phyloP scores from a whole-genome alignment of 176 grass and related monocot species.

The Poa pratensis region DNA sequence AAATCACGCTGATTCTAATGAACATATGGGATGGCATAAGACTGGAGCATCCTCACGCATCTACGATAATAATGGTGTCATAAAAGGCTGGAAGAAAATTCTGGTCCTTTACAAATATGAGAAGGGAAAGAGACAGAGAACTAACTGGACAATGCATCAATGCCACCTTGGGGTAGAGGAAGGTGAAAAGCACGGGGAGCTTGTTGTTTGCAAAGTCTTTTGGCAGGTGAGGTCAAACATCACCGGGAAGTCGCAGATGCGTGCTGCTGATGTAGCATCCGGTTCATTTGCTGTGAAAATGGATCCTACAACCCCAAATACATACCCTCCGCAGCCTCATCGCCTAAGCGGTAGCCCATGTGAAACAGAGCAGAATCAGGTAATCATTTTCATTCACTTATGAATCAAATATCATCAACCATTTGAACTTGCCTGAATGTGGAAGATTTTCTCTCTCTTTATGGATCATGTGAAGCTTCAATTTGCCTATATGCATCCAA shows the following conservation, averaged over 20 bases:
- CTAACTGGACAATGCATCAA: constrained; percentile 87
- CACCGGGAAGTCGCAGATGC: constrained; percentile 34
- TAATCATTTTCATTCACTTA: constrained; percentile 31
- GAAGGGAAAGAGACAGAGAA: constrained; percentile 39
- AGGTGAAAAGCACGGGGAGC: constrained; percentile 57
- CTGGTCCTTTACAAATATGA: constrained; percentile 68
- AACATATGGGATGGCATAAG: constrained; percentile 68
- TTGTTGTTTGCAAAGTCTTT: constrained; percentile 79
- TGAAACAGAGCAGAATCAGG: constrained; percentile 51
- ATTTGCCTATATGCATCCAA: neutral
- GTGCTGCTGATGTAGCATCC: neutral
- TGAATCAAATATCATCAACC: neutral
- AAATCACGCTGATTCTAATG: neutral
- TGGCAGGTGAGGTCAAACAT: constrained; percentile 46
- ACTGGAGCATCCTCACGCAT: constrained; percentile 64
- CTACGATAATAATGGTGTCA: constrained; percentile 53
- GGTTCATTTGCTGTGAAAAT: constrained; percentile 34
- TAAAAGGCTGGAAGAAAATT: constrained; percentile 91
- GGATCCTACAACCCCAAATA: constrained; percentile 65
- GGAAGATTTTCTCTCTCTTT: neutral
- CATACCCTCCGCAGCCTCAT: constrained; percentile 50
- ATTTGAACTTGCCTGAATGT: too few relatives aligned
- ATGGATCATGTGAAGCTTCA: neutral
- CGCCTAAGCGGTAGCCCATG: constrained; percentile 38
- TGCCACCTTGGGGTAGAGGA: constrained; percentile 69